Evolutionary conservation across 2,329 filamentous ascomycete genomes (phyloP), one percentile per base, ranked within the genome.

Genomic region (Penicillium sp.): DNA sequence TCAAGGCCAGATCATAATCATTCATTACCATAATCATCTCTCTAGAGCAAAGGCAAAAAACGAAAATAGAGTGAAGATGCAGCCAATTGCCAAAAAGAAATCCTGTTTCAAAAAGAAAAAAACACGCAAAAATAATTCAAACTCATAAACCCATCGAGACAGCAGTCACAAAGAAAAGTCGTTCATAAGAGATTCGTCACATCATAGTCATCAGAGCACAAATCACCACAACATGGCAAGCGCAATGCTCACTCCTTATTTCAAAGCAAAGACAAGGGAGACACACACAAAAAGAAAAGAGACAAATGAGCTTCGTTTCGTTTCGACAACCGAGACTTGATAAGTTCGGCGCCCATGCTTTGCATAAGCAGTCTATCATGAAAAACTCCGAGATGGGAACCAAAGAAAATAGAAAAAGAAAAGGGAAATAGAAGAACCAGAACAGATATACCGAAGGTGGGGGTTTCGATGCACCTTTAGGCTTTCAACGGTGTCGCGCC

Each of bases 401-500:
- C 31, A 24, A 45, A 13, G 44, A 18, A 34, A 31, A 45, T 49
- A 32, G 42, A 16, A 36, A 48, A 46, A 41, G 45, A 42, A 22
- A n/a, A 59, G 60, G 45, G 61, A 49, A 64, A 61, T 56, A 56
- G 5, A 49, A 54, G 57, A 48, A 47, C 48, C 50, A 49, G 40
- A 45, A 38, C 7, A 50, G 52, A 55, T 38, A 45, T 48, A 34
- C 24, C 24, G 22, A 14, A 31, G 7, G 11, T 31, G 31, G 4
- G 4, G 9, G 5, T 34, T 34, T 10, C 34, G 13, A 36, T 36
- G 21, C 16, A 39, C 45, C 45, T 36, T 31, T 24, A 42, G 44
- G 31, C 42, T 27, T 44, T 70, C 66, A 75, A 48, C 73, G 71
- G 50, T 72, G 73, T 39, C 74, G 72, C 48, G 68, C 61, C 57